phyloP scores from a whole-genome alignment of 2,329 filamentous ascomycete genomes.

The Talaromyces sp. region DNA sequence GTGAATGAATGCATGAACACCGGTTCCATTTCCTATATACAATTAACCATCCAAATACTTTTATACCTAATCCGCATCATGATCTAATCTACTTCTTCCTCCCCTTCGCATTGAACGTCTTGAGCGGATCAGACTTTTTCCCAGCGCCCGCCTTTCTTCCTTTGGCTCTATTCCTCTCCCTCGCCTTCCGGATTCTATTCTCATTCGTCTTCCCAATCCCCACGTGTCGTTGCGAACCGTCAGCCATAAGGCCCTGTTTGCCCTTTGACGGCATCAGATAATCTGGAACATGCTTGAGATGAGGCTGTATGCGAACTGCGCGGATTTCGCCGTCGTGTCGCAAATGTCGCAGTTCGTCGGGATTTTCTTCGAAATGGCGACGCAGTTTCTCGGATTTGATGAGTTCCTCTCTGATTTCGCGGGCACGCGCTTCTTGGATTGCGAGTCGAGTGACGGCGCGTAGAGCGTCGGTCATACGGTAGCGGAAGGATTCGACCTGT shows the following conservation, averaged over 20 bases:
- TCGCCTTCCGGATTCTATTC: conserved; percentile 52
- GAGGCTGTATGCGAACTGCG: conserved; percentile 77
- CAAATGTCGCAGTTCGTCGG: conserved; percentile 78
- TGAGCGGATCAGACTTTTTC: conserved; percentile 76
- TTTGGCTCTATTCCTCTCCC: conserved; percentile 43
- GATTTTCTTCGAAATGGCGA: conserved; percentile 96
- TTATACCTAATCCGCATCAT: background rate
- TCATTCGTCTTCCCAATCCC: conserved; percentile 54
- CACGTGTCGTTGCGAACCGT: conserved; percentile 72
- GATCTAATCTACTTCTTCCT: conserved; percentile 27
- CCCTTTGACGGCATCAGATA: conserved; percentile 81
- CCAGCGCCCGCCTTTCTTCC: conserved; percentile 44
- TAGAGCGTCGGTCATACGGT: conserved; percentile 89
- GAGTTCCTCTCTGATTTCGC: conserved; percentile 84
- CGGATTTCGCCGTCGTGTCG: conserved; percentile 86
- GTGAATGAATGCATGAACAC: background rate
- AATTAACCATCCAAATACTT: background rate
- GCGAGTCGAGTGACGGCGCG: conserved; percentile 85
- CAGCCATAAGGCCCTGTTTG: conserved; percentile 61
- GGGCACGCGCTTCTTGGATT: conserved; percentile 81
- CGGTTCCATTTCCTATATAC: background rate
- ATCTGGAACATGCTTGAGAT: conserved; percentile 91
- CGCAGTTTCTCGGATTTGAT: conserved; percentile 92
- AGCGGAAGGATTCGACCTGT: conserved; percentile 89
- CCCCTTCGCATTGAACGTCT: conserved; percentile 71